Conservation (phyloP, 768 basidiomycete genomes). For the Rickenella mellea region DNA sequence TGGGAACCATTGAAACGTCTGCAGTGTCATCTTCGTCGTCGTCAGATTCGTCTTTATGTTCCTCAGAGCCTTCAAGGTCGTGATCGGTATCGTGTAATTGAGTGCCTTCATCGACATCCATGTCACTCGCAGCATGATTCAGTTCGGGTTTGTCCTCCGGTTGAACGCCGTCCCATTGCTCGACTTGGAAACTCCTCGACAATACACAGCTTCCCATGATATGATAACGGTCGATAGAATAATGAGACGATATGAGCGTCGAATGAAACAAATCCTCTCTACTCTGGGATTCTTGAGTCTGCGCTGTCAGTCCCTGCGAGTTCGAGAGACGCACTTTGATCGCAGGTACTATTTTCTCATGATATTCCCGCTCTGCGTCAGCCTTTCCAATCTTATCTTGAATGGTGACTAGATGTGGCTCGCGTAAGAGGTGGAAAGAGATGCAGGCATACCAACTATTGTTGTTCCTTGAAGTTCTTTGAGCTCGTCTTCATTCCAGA, state of each 20-base stretch:
- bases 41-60: conserved; percentile 27
- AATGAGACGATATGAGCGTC: conserved; percentile 34
- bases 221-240: conserved; percentile 71
- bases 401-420: neutral
- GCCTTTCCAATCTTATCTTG: conserved; percentile 81
- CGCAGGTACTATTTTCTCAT: conserved; percentile 56
- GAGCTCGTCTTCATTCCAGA: conserved; percentile 74
- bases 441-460: conserved; percentile 62
- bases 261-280: conserved; percentile 65
- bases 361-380: conserved; percentile 71
- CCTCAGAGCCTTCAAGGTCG: conserved; percentile 31
- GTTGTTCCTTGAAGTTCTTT: conserved; percentile 71
- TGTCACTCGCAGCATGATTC: conserved; percentile 14
- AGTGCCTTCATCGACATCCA: conserved; percentile 20
- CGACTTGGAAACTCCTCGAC: conserved; percentile 85
- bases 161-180: conserved; percentile 34
- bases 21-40: conserved; percentile 46
- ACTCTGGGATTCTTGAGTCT: conserved; percentile 28
- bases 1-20: conserved; percentile 85
- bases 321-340: conserved; percentile 41
- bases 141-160: conserved; percentile 20
- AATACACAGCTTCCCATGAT: conserved; percentile 86
- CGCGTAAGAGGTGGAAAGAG: neutral
- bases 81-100: conserved; percentile 10
- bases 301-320: neutral